These are phyloP conservation scores for Globisporangium cylindrosporum DNA, from an alignment of 352 stramenopile genomes.

Conservation along the genomic window DNA sequence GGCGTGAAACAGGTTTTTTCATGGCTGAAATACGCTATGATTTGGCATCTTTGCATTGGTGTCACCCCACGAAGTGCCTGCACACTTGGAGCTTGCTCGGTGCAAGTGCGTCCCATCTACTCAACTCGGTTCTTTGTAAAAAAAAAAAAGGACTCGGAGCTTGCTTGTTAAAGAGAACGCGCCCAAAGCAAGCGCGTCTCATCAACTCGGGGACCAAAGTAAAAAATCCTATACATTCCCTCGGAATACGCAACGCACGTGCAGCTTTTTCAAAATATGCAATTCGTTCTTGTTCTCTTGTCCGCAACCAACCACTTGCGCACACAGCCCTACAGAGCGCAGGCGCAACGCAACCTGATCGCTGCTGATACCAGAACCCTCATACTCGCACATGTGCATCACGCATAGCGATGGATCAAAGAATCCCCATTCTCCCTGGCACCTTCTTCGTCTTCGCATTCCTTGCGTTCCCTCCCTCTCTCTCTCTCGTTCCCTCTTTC, in stretches of 20 bases:
- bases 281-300: conserved; percentile 12
- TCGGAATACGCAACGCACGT: conserved; percentile 5
- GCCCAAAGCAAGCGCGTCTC: no score
- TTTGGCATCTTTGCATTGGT: background rate
- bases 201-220: no score
- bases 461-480: conserved; percentile 4
- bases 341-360: conserved; percentile 3
- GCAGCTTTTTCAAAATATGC: conserved; percentile 16
- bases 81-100: no score
- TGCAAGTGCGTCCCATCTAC: no score
- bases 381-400: conserved; percentile 20
- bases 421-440: conserved; percentile 1
- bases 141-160: no score
- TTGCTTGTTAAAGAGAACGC: no score
- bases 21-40: background rate
- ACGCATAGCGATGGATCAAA: conserved; percentile 15
- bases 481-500: conserved; percentile 10
- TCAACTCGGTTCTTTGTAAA: no score
- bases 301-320: conserved; percentile 2
- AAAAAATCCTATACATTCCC: conserved; percentile 10
- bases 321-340: background rate
- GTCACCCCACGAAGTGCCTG: no score
- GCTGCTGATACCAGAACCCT: conserved; percentile 11
- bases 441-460: background rate
- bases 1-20: background rate